phyloP scores from a whole-genome alignment of 129 eudicot genomes.

The Solidago caesia region DNA sequence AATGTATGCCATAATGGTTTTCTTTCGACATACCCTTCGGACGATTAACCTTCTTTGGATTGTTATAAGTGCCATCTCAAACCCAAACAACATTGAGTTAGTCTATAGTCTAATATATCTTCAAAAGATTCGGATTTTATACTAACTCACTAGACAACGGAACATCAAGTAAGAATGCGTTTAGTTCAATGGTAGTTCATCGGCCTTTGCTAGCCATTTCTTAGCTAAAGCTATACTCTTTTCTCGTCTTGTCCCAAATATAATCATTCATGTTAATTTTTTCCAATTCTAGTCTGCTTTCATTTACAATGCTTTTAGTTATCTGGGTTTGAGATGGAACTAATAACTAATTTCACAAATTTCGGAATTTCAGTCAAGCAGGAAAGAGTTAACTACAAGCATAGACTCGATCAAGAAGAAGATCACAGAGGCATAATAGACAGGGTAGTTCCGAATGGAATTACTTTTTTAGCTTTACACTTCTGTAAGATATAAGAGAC shows the following conservation, averaged over 20 bases:
- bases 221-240: background rate
- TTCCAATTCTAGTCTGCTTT: background rate
- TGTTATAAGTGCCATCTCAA: too few species aligned
- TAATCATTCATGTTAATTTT: background rate
- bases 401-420: constrained; percentile 85
- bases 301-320: background rate
- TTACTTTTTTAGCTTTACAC: background rate
- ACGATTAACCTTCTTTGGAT: too few species aligned
- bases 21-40: too few species aligned
- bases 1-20: too few species aligned
- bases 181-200: too few species aligned
- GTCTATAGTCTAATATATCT: too few species aligned
- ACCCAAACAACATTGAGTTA: too few species aligned
- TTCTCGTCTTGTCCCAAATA: background rate
- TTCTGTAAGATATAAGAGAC: constrained; percentile 14
- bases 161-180: too few species aligned
- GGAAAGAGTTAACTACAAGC: constrained; percentile 76
- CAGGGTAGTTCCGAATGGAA: constrained; percentile 33
- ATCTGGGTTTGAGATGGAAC: background rate
- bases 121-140: too few species aligned
- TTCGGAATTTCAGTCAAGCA: constrained; percentile 60
- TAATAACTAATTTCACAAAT: constrained; percentile 9
- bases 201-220: background rate
- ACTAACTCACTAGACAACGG: too few species aligned
- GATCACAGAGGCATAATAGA: constrained; percentile 56